Conservation (phyloP, 148 eudicot species). For the Heliosperma pusillum region DNA sequence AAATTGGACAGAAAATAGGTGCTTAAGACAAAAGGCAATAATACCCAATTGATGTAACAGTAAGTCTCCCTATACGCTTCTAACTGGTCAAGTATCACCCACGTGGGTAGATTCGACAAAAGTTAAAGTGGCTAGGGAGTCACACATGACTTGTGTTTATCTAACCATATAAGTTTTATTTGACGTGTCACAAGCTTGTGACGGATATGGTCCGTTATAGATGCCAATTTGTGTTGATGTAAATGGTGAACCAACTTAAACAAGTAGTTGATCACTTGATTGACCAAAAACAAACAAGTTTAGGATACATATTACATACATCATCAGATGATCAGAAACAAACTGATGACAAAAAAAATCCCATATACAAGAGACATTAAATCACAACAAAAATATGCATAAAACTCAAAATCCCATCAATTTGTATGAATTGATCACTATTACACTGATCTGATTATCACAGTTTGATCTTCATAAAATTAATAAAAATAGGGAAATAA, state of each 20-base stretch:
- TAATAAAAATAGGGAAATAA: background rate
- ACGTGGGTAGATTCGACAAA: too few species aligned
- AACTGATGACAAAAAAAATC: background rate
- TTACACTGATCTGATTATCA: background rate
- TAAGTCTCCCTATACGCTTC: too few species aligned
- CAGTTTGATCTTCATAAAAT: constrained; percentile 8
- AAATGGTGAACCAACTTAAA: constrained; percentile 2
- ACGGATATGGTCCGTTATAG: too few species aligned
- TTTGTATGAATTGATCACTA: constrained; percentile 9
- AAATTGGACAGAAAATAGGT: too few species aligned
- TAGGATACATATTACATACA: background rate
- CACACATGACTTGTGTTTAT: too few species aligned
- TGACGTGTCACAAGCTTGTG: too few species aligned
- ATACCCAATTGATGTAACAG: too few species aligned
- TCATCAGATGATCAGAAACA: constrained; percentile 12
- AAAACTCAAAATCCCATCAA: background rate
- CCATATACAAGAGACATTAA: background rate
- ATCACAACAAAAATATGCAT: background rate
- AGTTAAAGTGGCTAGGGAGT: too few species aligned
- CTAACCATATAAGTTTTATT: too few species aligned
- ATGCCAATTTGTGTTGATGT: too few species aligned
- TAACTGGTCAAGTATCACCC: too few species aligned
- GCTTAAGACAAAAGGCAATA: too few species aligned
- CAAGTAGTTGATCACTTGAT: constrained; percentile 9
- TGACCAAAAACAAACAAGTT: constrained; percentile 21